phyloP scores from a whole-genome alignment of 1,284 basidiomycete species.

The Ustilago sp. region DNA sequence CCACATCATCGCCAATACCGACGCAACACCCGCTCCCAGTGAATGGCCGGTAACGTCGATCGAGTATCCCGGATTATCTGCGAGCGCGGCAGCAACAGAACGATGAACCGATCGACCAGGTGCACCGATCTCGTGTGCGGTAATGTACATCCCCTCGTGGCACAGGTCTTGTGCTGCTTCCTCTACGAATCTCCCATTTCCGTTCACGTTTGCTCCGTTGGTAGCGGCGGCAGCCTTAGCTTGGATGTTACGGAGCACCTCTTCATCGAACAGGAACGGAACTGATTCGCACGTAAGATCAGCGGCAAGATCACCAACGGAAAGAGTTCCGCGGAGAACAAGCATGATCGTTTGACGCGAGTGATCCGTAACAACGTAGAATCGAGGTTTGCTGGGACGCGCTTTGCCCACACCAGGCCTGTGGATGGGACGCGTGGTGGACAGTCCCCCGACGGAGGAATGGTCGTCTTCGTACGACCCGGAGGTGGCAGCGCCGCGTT shows the following conservation, averaged over 20 bases:
- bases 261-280: slow-evolving; percentile 30
- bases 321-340: slow-evolving; percentile 64
- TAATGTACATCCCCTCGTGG: slow-evolving; percentile 79
- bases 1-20: slow-evolving; percentile 84
- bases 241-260: slow-evolving; percentile 27
- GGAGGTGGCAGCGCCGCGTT: slow-evolving; percentile 37
- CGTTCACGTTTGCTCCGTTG: background rate
- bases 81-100: slow-evolving; percentile 78
- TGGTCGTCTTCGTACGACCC: slow-evolving; percentile 51
- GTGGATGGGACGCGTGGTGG: slow-evolving; percentile 12
- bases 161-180: slow-evolving; percentile 28
- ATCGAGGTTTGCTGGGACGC: slow-evolving; percentile 52
- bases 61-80: slow-evolving; percentile 77
- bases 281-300: slow-evolving; percentile 67
- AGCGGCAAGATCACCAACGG: slow-evolving; percentile 64
- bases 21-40: slow-evolving; percentile 85
- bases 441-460: background rate
- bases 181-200: slow-evolving; percentile 5
- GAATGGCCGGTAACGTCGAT: slow-evolving; percentile 78
- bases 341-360: slow-evolving; percentile 56
- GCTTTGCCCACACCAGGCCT: slow-evolving; percentile 18
- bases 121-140: slow-evolving; percentile 82
- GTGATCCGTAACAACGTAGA: slow-evolving; percentile 66
- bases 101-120: slow-evolving; percentile 81
- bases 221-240: background rate